Conservation (phyloP, 257 asterid genomes). For the Rhazya stricta region DNA sequence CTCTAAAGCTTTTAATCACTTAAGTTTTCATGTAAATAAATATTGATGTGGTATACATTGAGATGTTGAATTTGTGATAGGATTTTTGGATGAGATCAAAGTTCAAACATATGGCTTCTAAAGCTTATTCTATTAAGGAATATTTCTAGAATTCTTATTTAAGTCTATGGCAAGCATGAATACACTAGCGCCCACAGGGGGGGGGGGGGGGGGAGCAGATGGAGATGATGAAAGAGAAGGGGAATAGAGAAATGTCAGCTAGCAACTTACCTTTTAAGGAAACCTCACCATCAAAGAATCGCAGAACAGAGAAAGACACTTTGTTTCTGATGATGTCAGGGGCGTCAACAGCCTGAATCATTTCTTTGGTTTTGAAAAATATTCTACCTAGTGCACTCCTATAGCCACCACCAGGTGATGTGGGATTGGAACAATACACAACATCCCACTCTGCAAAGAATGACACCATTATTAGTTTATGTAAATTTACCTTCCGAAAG, state of each 20-base stretch:
- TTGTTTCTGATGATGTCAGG: constrained; percentile 62
- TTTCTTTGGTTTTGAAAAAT: constrained; percentile 75
- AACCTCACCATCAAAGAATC: constrained; percentile 76
- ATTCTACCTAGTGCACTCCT: constrained; percentile 74
- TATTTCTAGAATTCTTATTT: too few relatives aligned
- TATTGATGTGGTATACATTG: too few relatives aligned
- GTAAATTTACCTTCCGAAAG: neutral
- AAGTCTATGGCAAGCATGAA: too few relatives aligned
- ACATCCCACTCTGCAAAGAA: constrained; percentile 80
- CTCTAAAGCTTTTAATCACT: too few relatives aligned
- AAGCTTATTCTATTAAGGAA: too few relatives aligned
- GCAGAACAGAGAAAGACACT: constrained; percentile 66
- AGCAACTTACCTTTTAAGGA: constrained; percentile 56
- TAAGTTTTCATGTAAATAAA: too few relatives aligned
- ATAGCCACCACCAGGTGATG: constrained; percentile 90
- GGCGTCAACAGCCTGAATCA: constrained; percentile 86
- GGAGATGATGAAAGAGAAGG: neutral
- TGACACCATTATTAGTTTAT: neutral
- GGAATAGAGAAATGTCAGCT: neutral
- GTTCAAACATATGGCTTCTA: too few relatives aligned
- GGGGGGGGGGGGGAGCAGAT: too few relatives aligned
- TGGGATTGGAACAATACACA: constrained; percentile 74
- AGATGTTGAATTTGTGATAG: too few relatives aligned
- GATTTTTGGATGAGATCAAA: too few relatives aligned
- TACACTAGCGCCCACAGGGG: too few relatives aligned